Evolutionary conservation across 768 basidiomycete genomes (phyloP).

Genomic region (Leccinum incarnatum): DNA sequence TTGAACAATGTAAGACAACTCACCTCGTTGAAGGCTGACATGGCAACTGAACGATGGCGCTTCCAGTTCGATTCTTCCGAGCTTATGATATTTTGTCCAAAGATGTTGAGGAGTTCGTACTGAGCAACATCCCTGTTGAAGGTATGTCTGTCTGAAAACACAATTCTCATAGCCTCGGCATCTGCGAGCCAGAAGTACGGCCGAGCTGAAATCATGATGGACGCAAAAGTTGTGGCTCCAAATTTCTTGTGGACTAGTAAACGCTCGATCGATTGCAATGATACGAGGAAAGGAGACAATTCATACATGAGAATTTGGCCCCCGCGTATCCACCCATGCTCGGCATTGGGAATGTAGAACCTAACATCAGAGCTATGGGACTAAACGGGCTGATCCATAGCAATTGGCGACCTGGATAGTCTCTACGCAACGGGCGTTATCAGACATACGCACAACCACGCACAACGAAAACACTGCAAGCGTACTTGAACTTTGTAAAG

Average conservation of each 20-base stretch:
- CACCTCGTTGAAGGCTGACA: conserved; percentile 51
- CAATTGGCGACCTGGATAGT: conserved; percentile 16
- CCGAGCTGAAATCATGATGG: conserved; percentile 32
- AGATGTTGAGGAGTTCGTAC: conserved; percentile 44
- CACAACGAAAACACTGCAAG: background rate
- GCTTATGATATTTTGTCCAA: conserved; percentile 45
- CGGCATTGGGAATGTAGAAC: conserved; percentile 34
- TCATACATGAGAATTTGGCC: conserved; percentile 37
- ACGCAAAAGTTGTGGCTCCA: conserved; percentile 39
- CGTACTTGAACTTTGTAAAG: conserved; percentile 19
- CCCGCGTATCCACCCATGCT: conserved; percentile 34
- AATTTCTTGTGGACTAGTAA: conserved; percentile 37
- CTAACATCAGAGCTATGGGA: conserved; percentile 25
- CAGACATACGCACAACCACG: too few relatives aligned
- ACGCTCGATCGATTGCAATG: background rate
- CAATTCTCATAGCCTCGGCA: conserved; percentile 38
- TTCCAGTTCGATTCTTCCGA: conserved; percentile 47
- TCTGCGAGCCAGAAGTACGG: conserved; percentile 44
- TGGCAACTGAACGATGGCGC: conserved; percentile 42
- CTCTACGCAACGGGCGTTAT: conserved; percentile 3
- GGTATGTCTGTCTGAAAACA: conserved; percentile 32
- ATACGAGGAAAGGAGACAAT: too few relatives aligned
- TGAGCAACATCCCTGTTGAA: conserved; percentile 34
- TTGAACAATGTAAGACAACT: background rate
- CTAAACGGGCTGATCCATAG: conserved; percentile 36